Evolutionary conservation across 352 stramenopile genomes (phyloP), one percentile per base, ranked within the genome.

Genomic region (Saprolegnia diclina): DNA sequence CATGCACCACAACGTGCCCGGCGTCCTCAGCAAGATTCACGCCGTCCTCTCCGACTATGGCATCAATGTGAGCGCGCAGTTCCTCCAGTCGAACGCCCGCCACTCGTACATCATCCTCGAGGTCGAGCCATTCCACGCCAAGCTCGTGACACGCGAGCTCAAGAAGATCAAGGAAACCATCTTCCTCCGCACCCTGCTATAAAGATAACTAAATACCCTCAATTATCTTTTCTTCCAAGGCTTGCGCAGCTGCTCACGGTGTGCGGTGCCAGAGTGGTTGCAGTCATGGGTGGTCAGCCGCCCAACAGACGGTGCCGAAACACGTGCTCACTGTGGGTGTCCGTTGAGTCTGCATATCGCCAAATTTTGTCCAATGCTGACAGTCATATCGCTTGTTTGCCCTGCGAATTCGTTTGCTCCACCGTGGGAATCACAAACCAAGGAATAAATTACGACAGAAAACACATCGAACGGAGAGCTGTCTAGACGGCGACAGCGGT

Each of bases 151-250:
- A 61, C 81, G 82, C 56, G 85, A 93, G 71, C 79, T 93, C 24
- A 76, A 79, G 48, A 90, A 91, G 76, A 93, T 93, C 73, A 89
- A 91, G 73, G 85, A 93, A 72, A 93, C 85, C 42, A 90, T 93
- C 65, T 88, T 93, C 67, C 71, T 93, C 45, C 85, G 85, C 44
- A 89, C 85, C 13, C 73, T 93, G 64, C 65, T 93, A 29, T 93
- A 90, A 65, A 63, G 19, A 19, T 52, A 21, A 52, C 21, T 7
- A 42, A 65, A 63, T 13, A 69, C 45, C 18, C 6, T 22, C 45
- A 2, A 22, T 19, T 53, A 22, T 53, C 21, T 1, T 22, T 53
- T 35, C 2, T 35, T 35, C n/a, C n/a, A n/a, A n/a, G n/a, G n/a
- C n/a, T n/a, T n/a, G n/a, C n/a, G n/a, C n/a, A n/a, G n/a, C n/a